Conservation (phyloP, 768 basidiomycete genomes). For the Amanita rubescens region DNA sequence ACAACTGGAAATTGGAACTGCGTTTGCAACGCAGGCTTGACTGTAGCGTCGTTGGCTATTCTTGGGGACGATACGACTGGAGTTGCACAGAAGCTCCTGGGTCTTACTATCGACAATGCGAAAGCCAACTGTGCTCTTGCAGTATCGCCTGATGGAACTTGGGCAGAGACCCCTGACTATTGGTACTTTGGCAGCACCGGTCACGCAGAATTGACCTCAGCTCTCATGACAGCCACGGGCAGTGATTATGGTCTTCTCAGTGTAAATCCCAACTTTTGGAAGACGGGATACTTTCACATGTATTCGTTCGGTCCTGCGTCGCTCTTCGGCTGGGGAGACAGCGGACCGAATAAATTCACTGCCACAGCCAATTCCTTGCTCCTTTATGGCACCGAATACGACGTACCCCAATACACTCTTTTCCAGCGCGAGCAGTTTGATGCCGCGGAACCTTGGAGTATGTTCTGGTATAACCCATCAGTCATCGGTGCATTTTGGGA, state of each 20-base stretch:
- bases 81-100: constrained; percentile 57
- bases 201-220: constrained; percentile 81
- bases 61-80: constrained; percentile 77
- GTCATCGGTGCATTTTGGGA: constrained; percentile 91
- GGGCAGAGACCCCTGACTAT: constrained; percentile 91
- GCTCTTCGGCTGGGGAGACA: constrained; percentile 77
- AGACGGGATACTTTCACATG: constrained; percentile 88
- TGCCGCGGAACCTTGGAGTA: constrained; percentile 75
- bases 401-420: constrained; percentile 68
- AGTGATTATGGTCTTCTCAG: constrained; percentile 67
- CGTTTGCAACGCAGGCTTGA: constrained; percentile 88
- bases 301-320: constrained; percentile 79
- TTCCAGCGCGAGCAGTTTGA: constrained; percentile 89
- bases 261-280: constrained; percentile 60
- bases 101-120: constrained; percentile 66
- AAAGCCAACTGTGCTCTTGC: constrained; percentile 65
- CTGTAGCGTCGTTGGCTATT: constrained; percentile 86
- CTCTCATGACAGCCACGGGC: constrained; percentile 82
- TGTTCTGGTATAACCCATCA: constrained; percentile 90
- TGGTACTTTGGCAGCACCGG: constrained; percentile 94
- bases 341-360: constrained; percentile 92
- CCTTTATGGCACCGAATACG: constrained; percentile 64
- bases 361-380: constrained; percentile 87
- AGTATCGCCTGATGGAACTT: constrained; percentile 69
- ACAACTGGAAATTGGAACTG: constrained; percentile 97